These are phyloP conservation scores for Boletus rubropictus DNA, from an alignment of 768 basidiomycete species.

Conservation along the genomic window DNA sequence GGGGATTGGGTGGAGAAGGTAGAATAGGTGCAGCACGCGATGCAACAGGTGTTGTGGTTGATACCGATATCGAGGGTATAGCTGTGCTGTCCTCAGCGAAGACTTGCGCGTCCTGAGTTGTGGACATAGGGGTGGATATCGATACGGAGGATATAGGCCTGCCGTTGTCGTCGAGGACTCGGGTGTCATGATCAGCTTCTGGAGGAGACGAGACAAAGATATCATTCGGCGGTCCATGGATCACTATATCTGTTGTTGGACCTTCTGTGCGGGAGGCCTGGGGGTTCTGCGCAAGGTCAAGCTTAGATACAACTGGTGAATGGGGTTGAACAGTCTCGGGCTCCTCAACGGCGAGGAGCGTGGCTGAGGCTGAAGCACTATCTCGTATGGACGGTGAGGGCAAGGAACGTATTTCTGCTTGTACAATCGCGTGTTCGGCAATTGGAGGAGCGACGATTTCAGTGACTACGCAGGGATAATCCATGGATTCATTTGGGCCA, in stretches of 20 bases:
- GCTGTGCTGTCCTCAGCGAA: not conserved
- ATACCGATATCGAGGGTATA: not conserved
- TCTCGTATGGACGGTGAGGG: slow-evolving; percentile 4
- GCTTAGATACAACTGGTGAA: slow-evolving; percentile 18
- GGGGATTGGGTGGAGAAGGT: not conserved
- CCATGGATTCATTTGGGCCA: slow-evolving; percentile 1
- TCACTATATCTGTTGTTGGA: not conserved
- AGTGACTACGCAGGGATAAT: slow-evolving; percentile 10
- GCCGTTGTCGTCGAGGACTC: not conserved
- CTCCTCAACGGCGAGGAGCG: slow-evolving; percentile 14
- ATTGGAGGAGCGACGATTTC: not conserved
- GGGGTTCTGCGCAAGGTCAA: slow-evolving; percentile 11
- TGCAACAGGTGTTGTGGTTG: not conserved
- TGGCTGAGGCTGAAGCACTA: not conserved
- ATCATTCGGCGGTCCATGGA: not conserved
- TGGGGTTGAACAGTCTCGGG: not conserved
- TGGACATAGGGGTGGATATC: not conserved
- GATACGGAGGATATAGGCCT: not conserved
- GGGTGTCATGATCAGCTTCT: not conserved
- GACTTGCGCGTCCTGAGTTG: not conserved
- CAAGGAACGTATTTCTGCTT: not conserved
- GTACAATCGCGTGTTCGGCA: not conserved
- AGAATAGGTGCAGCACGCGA: not conserved
- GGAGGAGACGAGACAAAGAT: not conserved
- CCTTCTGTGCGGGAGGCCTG: not conserved